Evolutionary conservation across 2,329 filamentous ascomycete species (phyloP).

Genomic region (Calonectria hongkongensis): DNA sequence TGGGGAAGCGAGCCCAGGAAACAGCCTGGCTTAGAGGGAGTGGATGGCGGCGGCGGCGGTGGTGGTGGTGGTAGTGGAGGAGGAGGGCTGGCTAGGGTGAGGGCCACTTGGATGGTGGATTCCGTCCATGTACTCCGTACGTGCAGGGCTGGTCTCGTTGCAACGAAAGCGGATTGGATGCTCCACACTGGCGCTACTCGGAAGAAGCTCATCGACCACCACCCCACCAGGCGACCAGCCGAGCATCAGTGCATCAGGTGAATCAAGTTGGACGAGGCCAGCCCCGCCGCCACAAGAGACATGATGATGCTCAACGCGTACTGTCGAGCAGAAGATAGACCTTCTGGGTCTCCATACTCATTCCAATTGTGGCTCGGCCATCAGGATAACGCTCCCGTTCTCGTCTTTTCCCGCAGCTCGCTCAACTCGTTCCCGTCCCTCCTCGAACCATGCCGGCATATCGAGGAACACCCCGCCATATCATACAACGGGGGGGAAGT

Average conservation of each 20-base stretch:
- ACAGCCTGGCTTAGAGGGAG: slow-evolving; percentile 26
- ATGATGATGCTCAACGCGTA: slow-evolving; percentile 15
- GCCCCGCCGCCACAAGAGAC: slow-evolving; percentile 35
- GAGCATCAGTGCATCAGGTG: slow-evolving; percentile 52
- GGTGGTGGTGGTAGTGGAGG: slow-evolving; percentile 19
- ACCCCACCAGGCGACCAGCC: slow-evolving; percentile 51
- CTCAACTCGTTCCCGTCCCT: slow-evolving; percentile 26
- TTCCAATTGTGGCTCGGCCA: neutral
- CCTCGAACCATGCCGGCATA: slow-evolving; percentile 38
- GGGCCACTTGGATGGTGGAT: slow-evolving; percentile 44
- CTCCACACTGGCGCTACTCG: slow-evolving; percentile 52
- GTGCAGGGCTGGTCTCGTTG: slow-evolving; percentile 53
- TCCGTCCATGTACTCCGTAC: slow-evolving; percentile 46
- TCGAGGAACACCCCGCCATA: slow-evolving; percentile 33
- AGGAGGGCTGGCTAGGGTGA: slow-evolving; percentile 16
- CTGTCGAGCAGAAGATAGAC: neutral
- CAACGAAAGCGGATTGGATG: slow-evolving; percentile 56
- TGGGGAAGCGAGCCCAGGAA: slow-evolving; percentile 35
- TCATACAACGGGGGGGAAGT: neutral
- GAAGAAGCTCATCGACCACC: slow-evolving; percentile 52
- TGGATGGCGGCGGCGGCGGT: slow-evolving; percentile 35
- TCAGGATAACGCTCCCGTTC: slow-evolving; percentile 44
- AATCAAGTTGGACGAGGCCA: slow-evolving; percentile 39
- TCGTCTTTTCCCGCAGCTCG: slow-evolving; percentile 18
- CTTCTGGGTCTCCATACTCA: slow-evolving; percentile 1